Evolutionary conservation across 768 basidiomycete genomes (phyloP).

Genomic region (Calocybe cyanea): DNA sequence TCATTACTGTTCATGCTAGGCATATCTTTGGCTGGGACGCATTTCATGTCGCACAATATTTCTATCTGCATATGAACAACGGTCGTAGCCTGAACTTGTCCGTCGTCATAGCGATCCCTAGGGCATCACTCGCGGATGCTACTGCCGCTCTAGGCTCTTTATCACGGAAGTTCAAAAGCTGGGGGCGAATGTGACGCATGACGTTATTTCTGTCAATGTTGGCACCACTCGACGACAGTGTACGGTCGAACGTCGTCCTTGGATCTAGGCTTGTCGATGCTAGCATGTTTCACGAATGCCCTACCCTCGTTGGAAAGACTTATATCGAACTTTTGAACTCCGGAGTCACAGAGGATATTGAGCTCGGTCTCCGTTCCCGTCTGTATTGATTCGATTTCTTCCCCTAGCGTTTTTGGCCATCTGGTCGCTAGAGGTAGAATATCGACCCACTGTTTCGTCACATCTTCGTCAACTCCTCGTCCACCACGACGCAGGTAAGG

Average conservation of each 20-base stretch:
- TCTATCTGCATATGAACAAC: constrained; percentile 11
- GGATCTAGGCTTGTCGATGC: constrained; percentile 19
- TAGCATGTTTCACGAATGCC: constrained; percentile 11
- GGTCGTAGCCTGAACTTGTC: background rate
- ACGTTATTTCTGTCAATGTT: constrained; percentile 1
- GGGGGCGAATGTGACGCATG: constrained; percentile 13
- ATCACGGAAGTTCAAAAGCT: constrained; percentile 13
- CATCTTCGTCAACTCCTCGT: too few species aligned
- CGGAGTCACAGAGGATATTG: constrained; percentile 11
- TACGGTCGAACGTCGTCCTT: constrained; percentile 10
- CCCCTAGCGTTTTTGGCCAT: constrained; percentile 16
- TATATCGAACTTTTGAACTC: constrained; percentile 19
- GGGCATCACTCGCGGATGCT: constrained; percentile 12
- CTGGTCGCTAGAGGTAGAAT: constrained; percentile 19
- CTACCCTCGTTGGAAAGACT: constrained; percentile 16
- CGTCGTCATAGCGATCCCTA: constrained; percentile 19
- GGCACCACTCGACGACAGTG: constrained; percentile 11
- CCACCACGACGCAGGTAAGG: too few species aligned
- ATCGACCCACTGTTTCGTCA: too few species aligned
- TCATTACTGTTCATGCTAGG: constrained; percentile 27
- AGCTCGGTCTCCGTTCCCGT: background rate
- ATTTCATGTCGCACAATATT: constrained; percentile 26
- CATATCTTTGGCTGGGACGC: constrained; percentile 34
- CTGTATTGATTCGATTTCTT: background rate
- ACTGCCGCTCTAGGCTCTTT: constrained; percentile 18